Evolutionary conservation across 176 grass and related monocot genomes (phyloP), one percentile per base, ranked within the genome.

Genomic region (Lolium perenne): DNA sequence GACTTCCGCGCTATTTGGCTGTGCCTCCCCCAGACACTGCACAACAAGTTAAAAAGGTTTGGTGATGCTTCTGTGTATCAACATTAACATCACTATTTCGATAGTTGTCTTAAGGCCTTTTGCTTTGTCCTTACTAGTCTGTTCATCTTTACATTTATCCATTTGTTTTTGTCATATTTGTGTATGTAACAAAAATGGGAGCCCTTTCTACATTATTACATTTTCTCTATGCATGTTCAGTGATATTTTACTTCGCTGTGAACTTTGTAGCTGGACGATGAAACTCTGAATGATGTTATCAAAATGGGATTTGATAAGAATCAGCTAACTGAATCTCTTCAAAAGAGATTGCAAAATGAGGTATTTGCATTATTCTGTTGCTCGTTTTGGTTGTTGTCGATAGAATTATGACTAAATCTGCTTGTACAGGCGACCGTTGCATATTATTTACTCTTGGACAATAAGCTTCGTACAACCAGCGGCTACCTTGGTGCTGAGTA

Each of bases 401-500:
- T 89, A 55, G 54, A 59, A 60, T n/a, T 23, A 77, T 86, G 78
- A 85, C 78, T 79, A 71, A 85, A 48, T 76, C 46, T 82, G 21
- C 48, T 18, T 82, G 17, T 89, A 51, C 84, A 98, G 94, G 94
- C 90, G 1, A 95, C 97, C 66, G 97, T 98, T 83, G 90, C 97
- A 50, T 98, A 98, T 86, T 98, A 95, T 88, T 96, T 98, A 72
- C 94, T 98, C 54, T 62, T 98, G 83, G 97, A 95, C 78, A 95
- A 98, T 88, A 91, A 87, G 35, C 93, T 94, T 78, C 88, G 88
- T 62, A 81, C 88, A 80, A 92, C 90, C 32, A 92, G 94, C 12
- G 94, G 97, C 21, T 95, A 95, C 87, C 93, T 98, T 74, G 89
- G 88, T 15, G 92, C 90, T 45, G 92, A 95, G 77, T 91, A 88